Conservation (phyloP, 202 grass and related monocot species). For the Eragrostis tef region DNA sequence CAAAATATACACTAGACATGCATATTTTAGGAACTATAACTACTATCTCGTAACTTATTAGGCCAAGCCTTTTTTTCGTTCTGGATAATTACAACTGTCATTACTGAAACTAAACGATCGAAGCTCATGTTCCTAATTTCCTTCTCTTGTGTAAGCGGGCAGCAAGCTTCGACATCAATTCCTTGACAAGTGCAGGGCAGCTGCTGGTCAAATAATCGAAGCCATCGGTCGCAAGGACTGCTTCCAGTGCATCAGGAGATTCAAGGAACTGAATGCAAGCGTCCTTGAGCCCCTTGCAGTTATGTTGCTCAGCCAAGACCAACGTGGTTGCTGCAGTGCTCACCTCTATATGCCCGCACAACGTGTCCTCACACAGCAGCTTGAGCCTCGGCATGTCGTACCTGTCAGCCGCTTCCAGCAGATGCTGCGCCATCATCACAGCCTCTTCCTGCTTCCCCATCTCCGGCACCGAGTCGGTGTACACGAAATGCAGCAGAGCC, state of each 20-base stretch:
- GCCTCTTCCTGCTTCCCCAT: neutral
- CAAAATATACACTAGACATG: too few species aligned
- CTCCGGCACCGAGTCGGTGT: neutral
- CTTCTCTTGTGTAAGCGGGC: too few species aligned
- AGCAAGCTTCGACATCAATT: conserved; percentile 16
- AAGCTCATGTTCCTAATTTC: too few species aligned
- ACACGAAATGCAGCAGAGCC: conserved; percentile 8
- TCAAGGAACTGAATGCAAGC: conserved; percentile 15
- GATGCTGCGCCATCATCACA: conserved; percentile 29
- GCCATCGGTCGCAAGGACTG: neutral
- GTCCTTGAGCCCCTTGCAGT: conserved; percentile 1
- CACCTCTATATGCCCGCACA: neutral
- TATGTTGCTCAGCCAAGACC: neutral
- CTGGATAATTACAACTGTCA: too few species aligned
- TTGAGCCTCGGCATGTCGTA: conserved; percentile 22
- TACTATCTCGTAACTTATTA: too few species aligned
- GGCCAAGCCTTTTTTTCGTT: too few species aligned
- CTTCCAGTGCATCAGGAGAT: neutral
- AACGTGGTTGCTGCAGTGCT: neutral
- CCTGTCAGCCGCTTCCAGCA: conserved; percentile 17
- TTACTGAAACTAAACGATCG: too few species aligned
- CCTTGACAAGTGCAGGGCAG: neutral
- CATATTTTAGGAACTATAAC: too few species aligned
- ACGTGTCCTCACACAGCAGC: neutral
- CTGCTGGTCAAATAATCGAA: conserved; percentile 16